Percentiles rank a stretch among this genome's conserved stretches.
phyloP scores from a whole-genome alignment of 805 yeast genomes.

The Saccharomycopsis sp. region DNA sequence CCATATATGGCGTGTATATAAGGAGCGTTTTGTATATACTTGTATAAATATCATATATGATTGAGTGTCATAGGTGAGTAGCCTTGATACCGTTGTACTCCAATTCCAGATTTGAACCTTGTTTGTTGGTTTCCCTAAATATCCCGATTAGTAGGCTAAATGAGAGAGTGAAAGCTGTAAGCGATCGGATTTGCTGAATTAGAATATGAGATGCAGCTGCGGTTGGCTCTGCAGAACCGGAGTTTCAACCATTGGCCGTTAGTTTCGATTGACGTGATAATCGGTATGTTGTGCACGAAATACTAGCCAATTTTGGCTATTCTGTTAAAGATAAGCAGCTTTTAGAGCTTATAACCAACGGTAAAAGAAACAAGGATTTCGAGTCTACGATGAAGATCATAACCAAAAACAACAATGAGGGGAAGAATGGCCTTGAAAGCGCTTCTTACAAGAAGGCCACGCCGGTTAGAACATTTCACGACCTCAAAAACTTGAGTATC shows the following conservation, averaged over 20 bases:
- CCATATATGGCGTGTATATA: too few species aligned
- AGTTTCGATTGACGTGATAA: slow-evolving; percentile 12
- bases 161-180: too few species aligned
- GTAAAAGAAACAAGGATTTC: neutral
- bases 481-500: slow-evolving; percentile 21
- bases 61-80: too few species aligned
- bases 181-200: slow-evolving; percentile 33
- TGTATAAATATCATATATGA: too few species aligned
- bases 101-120: too few species aligned
- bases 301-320: slow-evolving; percentile 28
- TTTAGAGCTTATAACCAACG: neutral
- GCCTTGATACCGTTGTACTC: too few species aligned
- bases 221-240: neutral
- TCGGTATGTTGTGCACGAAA: slow-evolving; percentile 13
- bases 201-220: too few species aligned
- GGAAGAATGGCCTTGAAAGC: neutral
- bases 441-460: too few species aligned
- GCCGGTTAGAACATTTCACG: neutral
- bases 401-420: neutral
- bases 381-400: neutral
- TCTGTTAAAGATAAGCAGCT: slow-evolving; percentile 38
- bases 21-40: too few species aligned
- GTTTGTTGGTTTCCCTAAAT: too few species aligned
- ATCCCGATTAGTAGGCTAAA: too few species aligned
- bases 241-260: slow-evolving; percentile 10